Percentiles rank a stretch among this genome's conserved stretches.
phyloP scores from a whole-genome alignment of 768 basidiomycete genomes.

The Tephrocybe sp. region DNA sequence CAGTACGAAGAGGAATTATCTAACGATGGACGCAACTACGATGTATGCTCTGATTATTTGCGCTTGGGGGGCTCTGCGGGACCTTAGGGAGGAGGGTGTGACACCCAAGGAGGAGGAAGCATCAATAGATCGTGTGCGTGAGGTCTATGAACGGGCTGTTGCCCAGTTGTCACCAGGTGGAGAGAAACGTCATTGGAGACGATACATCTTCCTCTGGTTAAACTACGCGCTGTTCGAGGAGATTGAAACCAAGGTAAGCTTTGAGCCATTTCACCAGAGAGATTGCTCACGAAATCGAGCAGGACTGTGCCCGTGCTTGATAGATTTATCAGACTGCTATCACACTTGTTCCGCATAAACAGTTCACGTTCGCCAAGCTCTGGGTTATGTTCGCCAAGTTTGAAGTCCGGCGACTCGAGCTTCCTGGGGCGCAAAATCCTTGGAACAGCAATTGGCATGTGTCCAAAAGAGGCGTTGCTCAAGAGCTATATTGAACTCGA shows the following conservation, averaged over 20 bases:
- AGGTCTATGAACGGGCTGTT: slow-evolving; percentile 94
- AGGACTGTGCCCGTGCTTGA: slow-evolving; percentile 85
- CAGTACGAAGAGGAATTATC: slow-evolving; percentile 96
- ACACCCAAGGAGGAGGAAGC: slow-evolving; percentile 69
- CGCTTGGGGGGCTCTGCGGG: slow-evolving; percentile 75
- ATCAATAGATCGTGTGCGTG: slow-evolving; percentile 70
- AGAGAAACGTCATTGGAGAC: slow-evolving; percentile 90
- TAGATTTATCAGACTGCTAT: slow-evolving; percentile 93
- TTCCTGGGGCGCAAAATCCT: slow-evolving; percentile 88
- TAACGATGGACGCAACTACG: slow-evolving; percentile 93
- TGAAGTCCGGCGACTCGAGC: slow-evolving; percentile 81
- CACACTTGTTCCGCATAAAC: slow-evolving; percentile 89
- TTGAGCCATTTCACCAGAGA: neutral
- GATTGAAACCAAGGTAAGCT: slow-evolving; percentile 82
- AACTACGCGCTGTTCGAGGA: slow-evolving; percentile 98
- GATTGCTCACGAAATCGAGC: neutral
- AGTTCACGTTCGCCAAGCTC: slow-evolving; percentile 96
- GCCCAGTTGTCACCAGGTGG: slow-evolving; percentile 92
- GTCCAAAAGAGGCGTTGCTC: slow-evolving; percentile 93
- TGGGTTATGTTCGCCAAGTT: slow-evolving; percentile 94
- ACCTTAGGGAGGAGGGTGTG: slow-evolving; percentile 73
- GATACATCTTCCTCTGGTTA: slow-evolving; percentile 92
- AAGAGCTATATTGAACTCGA: slow-evolving; percentile 95
- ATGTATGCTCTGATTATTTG: slow-evolving; percentile 97
- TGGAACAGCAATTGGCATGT: slow-evolving; percentile 92